A percentile compares a stretch with the other conserved stretches of the same genome.
These are phyloP conservation scores for Nicotiana undulata DNA, from an alignment of 257 asterid genomes.

Conservation along the genomic window DNA sequence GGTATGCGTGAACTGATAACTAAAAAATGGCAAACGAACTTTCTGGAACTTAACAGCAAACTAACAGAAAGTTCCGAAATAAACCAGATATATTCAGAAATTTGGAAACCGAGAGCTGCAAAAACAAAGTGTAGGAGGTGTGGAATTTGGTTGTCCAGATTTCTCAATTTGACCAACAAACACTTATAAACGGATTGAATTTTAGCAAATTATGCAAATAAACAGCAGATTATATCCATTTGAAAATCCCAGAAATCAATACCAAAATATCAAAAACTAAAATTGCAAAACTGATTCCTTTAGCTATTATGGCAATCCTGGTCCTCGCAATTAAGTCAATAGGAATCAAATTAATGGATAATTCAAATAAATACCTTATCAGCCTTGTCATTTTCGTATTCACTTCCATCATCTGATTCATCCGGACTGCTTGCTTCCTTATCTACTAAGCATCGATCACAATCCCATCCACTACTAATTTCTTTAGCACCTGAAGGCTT, in stretches of 20 bases:
- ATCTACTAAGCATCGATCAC: conserved; percentile 22
- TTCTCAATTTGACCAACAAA: background rate
- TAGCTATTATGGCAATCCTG: too few species aligned
- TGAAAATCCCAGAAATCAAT: background rate
- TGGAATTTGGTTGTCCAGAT: background rate
- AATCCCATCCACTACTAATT: conserved; percentile 15
- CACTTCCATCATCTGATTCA: conserved; percentile 23
- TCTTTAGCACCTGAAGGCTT: conserved; percentile 15
- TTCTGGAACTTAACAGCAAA: conserved; percentile 15
- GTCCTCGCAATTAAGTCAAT: background rate
- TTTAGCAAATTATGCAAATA: background rate
- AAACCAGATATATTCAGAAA: background rate
- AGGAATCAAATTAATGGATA: background rate
- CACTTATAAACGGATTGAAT: background rate
- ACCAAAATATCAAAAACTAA: background rate
- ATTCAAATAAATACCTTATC: conserved; percentile 32
- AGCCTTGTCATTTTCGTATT: conserved; percentile 19
- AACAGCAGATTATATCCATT: background rate
- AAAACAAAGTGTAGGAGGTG: background rate
- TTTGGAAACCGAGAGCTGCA: background rate
- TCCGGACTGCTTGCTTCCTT: conserved; percentile 10
- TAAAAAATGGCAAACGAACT: conserved; percentile 7
- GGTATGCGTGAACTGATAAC: background rate
- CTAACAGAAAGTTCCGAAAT: background rate
- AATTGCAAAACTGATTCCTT: background rate